phyloP scores from a whole-genome alignment of 129 eudicot species.

The Ambrosia artemisiifolia region DNA sequence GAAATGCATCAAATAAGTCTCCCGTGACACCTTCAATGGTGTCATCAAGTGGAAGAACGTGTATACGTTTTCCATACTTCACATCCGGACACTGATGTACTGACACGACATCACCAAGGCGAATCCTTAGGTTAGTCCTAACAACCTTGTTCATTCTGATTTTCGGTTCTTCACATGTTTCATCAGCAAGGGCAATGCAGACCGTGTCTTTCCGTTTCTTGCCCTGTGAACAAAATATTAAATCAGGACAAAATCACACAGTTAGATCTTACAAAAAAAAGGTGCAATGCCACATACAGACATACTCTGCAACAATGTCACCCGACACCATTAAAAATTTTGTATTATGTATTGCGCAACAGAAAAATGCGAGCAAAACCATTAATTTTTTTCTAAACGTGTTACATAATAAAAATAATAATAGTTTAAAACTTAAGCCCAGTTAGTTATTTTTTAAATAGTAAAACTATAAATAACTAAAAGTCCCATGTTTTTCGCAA shows the following conservation, averaged over 20 bases:
- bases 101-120: constrained; percentile 76
- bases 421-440: no score
- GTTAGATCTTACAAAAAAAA: neutral
- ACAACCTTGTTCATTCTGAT: constrained; percentile 44
- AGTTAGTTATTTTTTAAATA: no score
- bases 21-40: constrained; percentile 76
- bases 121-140: constrained; percentile 57
- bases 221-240: constrained; percentile 36
- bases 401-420: no score
- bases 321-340: no score
- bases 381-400: no score
- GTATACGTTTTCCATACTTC: constrained; percentile 68
- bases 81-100: constrained; percentile 83
- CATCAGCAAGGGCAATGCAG: constrained; percentile 70
- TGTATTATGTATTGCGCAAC: no score
- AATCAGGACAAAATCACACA: neutral
- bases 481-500: no score
- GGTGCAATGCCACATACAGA: no score
- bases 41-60: constrained; percentile 68
- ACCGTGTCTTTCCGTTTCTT: constrained; percentile 69
- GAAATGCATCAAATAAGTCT: constrained; percentile 62
- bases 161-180: constrained; percentile 53
- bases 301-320: no score
- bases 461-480: no score
- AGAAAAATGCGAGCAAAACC: no score